These are phyloP conservation scores for Heterobasidion occidentale DNA, from an alignment of 1,284 basidiomycete genomes.

Conservation along the genomic window DNA sequence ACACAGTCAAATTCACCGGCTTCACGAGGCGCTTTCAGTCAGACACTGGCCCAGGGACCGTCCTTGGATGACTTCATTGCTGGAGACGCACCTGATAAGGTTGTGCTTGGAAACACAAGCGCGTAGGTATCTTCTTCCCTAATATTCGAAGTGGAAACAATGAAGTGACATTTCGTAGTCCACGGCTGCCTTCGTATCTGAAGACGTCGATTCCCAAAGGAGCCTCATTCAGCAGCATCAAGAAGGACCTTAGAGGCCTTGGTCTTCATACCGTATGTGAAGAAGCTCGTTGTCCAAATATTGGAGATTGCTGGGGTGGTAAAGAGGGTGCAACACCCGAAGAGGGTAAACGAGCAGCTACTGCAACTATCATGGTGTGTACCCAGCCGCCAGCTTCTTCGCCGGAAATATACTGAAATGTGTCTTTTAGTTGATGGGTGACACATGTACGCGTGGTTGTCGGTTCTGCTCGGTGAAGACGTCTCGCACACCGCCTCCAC, in stretches of 20 bases:
- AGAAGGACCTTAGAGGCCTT: constrained; percentile 90
- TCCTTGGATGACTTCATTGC: constrained; percentile 83
- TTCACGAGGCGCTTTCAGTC: constrained; percentile 39
- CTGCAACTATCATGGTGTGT: constrained; percentile 97
- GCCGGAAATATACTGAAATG: background rate
- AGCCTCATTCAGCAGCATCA: constrained; percentile 85
- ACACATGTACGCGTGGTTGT: constrained; percentile 97
- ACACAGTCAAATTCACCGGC: constrained; percentile 23
- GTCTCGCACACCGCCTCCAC: constrained; percentile 76
- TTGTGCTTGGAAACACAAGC: constrained; percentile 74
- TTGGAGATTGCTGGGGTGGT: constrained; percentile 99
- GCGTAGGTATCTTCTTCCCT: constrained; percentile 39
- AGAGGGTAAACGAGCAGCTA: constrained; percentile 79
- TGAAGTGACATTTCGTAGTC: constrained; percentile 35
- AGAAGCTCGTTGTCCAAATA: constrained; percentile 98
- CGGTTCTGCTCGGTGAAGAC: constrained; percentile 99
- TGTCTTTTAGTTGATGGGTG: constrained; percentile 85
- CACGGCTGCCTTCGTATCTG: constrained; percentile 84
- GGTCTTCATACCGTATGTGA: constrained; percentile 96
- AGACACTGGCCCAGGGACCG: constrained; percentile 65
- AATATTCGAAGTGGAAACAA: background rate
- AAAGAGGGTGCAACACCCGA: constrained; percentile 65
- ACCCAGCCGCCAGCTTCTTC: background rate
- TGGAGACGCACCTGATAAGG: constrained; percentile 50
- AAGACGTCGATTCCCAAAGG: constrained; percentile 94